phyloP scores from a whole-genome alignment of 805 yeast species.

The Saturnispora galanensis region DNA sequence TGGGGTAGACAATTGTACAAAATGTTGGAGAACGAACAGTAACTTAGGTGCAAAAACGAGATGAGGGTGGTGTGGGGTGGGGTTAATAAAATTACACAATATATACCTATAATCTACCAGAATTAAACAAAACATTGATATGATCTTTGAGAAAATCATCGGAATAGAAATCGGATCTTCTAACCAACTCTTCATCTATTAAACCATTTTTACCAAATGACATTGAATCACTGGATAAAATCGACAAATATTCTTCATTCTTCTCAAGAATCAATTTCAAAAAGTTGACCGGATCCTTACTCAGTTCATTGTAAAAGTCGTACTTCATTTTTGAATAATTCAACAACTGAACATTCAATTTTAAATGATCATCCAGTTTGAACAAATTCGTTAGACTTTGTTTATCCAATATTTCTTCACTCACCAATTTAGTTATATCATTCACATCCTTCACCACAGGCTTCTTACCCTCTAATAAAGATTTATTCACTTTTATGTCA shows the following conservation, averaged over 20 bases:
- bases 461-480: conserved; percentile 31
- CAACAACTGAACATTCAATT: conserved; percentile 41
- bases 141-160: conserved; percentile 74
- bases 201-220: conserved; percentile 25
- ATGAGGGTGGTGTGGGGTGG: no score
- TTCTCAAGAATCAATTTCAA: conserved; percentile 66
- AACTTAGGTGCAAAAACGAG: neutral
- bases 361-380: conserved; percentile 28
- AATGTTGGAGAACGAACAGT: conserved; percentile 7
- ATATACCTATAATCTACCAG: conserved; percentile 32
- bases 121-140: conserved; percentile 61
- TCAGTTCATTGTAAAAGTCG: conserved; percentile 64
- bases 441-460: conserved; percentile 27
- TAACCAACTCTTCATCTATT: conserved; percentile 72
- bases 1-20: conserved; percentile 14
- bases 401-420: conserved; percentile 35
- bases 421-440: conserved; percentile 34
- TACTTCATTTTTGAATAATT: conserved; percentile 55
- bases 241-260: conserved; percentile 76
- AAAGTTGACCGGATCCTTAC: conserved; percentile 69
- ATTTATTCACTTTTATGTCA: conserved; percentile 54
- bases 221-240: conserved; percentile 65
- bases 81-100: neutral
- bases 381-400: conserved; percentile 30
- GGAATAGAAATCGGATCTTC: conserved; percentile 74